Conservation (phyloP, 371 early-diverging fungal species). For the Mortierella sp. region DNA sequence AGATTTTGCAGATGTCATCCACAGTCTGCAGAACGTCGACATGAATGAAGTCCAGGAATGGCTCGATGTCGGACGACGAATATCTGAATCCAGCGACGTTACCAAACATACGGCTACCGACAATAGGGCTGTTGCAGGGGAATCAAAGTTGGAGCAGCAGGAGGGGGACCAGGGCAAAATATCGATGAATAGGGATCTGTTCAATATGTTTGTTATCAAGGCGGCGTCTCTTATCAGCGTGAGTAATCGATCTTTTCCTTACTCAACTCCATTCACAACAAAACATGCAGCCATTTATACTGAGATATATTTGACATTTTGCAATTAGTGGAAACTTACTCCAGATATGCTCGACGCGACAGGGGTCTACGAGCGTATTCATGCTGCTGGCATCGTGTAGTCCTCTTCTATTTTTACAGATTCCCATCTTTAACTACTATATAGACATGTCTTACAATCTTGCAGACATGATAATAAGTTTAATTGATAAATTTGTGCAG, state of each 20-base stretch:
- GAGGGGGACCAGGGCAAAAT: background rate
- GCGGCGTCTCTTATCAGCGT: slow-evolving; percentile 31
- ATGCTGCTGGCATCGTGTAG: slow-evolving; percentile 1
- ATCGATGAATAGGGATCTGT: slow-evolving; percentile 11
- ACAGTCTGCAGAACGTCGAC: slow-evolving; percentile 19
- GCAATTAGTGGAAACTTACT: background rate
- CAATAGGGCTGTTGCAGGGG: background rate
- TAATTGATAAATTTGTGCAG: too few relatives aligned
- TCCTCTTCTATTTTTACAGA: background rate
- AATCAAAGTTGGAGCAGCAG: background rate
- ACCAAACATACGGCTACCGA: background rate
- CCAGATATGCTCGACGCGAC: slow-evolving; percentile 4
- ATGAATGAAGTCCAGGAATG: slow-evolving; percentile 28
- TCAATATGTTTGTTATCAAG: slow-evolving; percentile 36
- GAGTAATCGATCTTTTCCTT: slow-evolving; percentile 1
- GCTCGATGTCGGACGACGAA: slow-evolving; percentile 16
- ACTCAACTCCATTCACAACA: background rate
- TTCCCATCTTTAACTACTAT: too few relatives aligned
- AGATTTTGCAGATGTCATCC: slow-evolving; percentile 17
- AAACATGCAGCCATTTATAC: background rate
- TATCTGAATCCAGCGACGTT: slow-evolving; percentile 1
- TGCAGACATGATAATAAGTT: too few relatives aligned
- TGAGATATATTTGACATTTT: background rate
- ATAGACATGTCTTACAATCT: too few relatives aligned
- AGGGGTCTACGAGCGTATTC: slow-evolving; percentile 9